These are phyloP conservation scores for Monosporascus sp. DNA, from an alignment of 2,329 filamentous ascomycete genomes.

Conservation along the genomic window DNA sequence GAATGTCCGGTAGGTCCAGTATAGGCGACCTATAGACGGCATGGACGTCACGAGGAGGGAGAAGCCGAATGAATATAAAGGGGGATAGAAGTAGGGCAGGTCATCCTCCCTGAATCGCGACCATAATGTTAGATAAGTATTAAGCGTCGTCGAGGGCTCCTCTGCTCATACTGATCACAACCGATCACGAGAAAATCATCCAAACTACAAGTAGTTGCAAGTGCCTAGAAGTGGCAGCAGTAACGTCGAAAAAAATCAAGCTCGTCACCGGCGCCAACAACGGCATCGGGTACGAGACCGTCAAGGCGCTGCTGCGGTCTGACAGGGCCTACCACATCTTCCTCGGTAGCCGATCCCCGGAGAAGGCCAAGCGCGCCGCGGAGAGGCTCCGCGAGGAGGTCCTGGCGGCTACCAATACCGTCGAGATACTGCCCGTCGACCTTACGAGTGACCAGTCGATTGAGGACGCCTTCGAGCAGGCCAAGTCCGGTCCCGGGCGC, in stretches of 20 bases:
- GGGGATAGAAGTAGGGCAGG: no score
- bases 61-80: no score
- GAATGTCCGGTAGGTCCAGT: no score
- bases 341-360: slow-evolving; percentile 45
- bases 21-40: no score
- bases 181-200: no score
- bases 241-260: slow-evolving; percentile 27
- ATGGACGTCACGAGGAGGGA: no score
- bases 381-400: slow-evolving; percentile 33
- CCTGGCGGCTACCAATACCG: slow-evolving; percentile 32
- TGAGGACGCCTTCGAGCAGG: slow-evolving; percentile 33
- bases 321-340: slow-evolving; percentile 44
- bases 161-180: no score
- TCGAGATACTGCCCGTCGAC: slow-evolving; percentile 47
- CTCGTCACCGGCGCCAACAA: slow-evolving; percentile 58
- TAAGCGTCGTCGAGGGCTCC: no score
- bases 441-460: slow-evolving; percentile 49
- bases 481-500: slow-evolving; percentile 36
- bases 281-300: slow-evolving; percentile 53
- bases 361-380: slow-evolving; percentile 46
- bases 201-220: no score
- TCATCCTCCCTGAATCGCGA: no score
- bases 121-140: no score
- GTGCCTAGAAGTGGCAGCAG: no score
- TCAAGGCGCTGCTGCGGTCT: slow-evolving; percentile 48